These are phyloP conservation scores for Citrus sinensis DNA, from an alignment of 345 rosid genomes.

Conservation along the genomic window DNA sequence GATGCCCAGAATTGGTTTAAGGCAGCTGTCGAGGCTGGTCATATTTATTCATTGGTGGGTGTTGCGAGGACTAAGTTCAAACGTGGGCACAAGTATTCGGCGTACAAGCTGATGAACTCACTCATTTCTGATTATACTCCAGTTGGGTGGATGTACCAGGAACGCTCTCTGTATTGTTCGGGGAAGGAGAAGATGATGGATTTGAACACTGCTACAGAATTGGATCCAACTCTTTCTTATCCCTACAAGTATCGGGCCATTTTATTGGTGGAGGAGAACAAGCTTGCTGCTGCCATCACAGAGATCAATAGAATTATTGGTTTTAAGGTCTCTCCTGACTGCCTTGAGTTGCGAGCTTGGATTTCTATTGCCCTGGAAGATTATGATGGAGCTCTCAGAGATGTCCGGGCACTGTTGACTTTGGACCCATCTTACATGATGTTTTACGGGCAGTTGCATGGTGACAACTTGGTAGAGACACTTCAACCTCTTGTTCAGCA, in stretches of 20 bases:
- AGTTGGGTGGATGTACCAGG: conserved; percentile 94
- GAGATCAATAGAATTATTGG: conserved; percentile 79
- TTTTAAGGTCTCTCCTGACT: conserved; percentile 76
- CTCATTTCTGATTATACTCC: conserved; percentile 54
- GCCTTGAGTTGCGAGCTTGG: conserved; percentile 93
- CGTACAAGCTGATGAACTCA: conserved; percentile 76
- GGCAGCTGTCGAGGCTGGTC: conserved; percentile 67
- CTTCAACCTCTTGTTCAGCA: conserved; percentile 70
- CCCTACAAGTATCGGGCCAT: conserved; percentile 87
- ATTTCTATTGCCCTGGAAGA: conserved; percentile 69
- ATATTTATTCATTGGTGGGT: conserved; percentile 66
- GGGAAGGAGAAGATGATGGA: conserved; percentile 76
- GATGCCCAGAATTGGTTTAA: conserved; percentile 87
- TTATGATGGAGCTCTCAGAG: conserved; percentile 77
- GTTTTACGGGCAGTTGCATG: conserved; percentile 64
- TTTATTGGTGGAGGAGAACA: conserved; percentile 63
- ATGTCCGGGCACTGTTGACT: conserved; percentile 77
- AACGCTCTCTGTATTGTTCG: conserved; percentile 73
- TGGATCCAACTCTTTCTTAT: conserved; percentile 86
- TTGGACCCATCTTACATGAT: conserved; percentile 77
- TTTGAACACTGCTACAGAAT: conserved; percentile 60
- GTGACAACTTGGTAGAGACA: conserved; percentile 70
- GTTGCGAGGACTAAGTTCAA: conserved; percentile 85
- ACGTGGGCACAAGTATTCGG: conserved; percentile 84
- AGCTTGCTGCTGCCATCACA: conserved; percentile 62